Base-by-base conservation (phyloP, 768 basidiomycete genomes). In the Agaricus subrufescens region DNA sequence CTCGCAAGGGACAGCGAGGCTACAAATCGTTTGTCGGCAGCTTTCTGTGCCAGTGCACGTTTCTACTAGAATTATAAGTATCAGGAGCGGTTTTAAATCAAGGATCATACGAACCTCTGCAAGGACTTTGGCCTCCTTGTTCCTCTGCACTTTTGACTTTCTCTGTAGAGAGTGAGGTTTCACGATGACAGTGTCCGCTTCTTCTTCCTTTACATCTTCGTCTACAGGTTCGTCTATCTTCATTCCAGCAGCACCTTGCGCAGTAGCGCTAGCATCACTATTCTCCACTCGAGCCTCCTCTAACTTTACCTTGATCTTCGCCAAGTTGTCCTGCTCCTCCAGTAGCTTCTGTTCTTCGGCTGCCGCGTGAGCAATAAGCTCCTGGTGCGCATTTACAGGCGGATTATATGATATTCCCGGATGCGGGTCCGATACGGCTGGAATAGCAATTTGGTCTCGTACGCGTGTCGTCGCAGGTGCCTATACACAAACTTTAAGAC, bases 401-500 rank as follows among this genome's bases (percentile, higher is more conserved):
- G 94, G 94, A 66, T 97, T 97, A 67, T 98, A 98, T 15, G 92
- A 94, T 3, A 87, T 81, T 19, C 94, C 94, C 31, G 83, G 83
- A 61, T 91, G 90, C 0, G 94, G 94, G 3, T 84, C 71, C 1
- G 73, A 62, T 0, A 93, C 80, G 0, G 91, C 87, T 1, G 87
- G 82, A 0, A 88, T 60, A 8, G 79, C 75, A 57, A 91, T 91
- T 23, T 68, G 54, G 23, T 80, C 81, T 43, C 68, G 78, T 0
- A 78, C 77, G 52, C 79, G 75, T 9, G 66, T 65, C 3, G 74
- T 67, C 0, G 71, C 61, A 5, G 86, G 86, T 43, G 79, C 72
- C 84, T 87, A 46, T 15, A 56, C 25, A 56, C 4, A 9, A n/a
- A 31, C 44, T 45, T 46, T 38, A 25, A 46, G 7, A 37, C 42